Evolutionary conservation across 169 alveolate genomes (phyloP), one percentile per base, ranked within the genome.

Genomic region (Cryptosporidium viatorum): DNA sequence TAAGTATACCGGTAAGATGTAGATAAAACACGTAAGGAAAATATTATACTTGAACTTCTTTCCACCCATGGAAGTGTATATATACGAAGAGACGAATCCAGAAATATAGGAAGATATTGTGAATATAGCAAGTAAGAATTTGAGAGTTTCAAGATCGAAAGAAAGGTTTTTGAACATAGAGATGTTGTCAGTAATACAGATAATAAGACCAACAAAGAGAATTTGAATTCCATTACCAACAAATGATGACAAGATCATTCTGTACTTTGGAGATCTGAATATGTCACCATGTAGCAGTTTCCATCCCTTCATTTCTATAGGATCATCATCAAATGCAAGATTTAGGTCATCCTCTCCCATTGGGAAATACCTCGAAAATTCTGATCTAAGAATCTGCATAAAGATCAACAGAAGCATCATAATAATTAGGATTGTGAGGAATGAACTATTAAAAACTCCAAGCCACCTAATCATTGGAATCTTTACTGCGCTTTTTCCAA

Each of bases 261-360:
- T 55, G 75, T 80, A 80, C 70, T 80, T 80, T 21, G 89, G 89
- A 26, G 89, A 65, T 41, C 89, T 80, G 70, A 80, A 80, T 18
- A 80, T 80, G 55, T 80, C 89, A 26, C 89, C 89, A 26, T 80
- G 89, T 18, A 80, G 52, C 26, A 80, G 51, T 45, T 80, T 80
- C 89, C 89, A 80, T 14, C 89, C 89, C 35, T 80, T 80, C 89
- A 80, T 60, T 50, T 80, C 89, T 23, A 80, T 80, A 18, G 89
- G 89, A 48, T 80, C 89, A 48, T 80, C 89, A 43, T 80, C 89
- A 41, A 80, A 80, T 26, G 89, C 73, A 26, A 80, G 35, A 48
- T 80, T 80, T 7, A 80, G 45, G 21, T 80, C 75, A 31, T 80
- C 89, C 10, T 80, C 89, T 10, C 89, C 89, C 75, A 80, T 65